These are phyloP conservation scores for Ajuga reptans DNA, from an alignment of 305 asterid species.

Conservation along the genomic window DNA sequence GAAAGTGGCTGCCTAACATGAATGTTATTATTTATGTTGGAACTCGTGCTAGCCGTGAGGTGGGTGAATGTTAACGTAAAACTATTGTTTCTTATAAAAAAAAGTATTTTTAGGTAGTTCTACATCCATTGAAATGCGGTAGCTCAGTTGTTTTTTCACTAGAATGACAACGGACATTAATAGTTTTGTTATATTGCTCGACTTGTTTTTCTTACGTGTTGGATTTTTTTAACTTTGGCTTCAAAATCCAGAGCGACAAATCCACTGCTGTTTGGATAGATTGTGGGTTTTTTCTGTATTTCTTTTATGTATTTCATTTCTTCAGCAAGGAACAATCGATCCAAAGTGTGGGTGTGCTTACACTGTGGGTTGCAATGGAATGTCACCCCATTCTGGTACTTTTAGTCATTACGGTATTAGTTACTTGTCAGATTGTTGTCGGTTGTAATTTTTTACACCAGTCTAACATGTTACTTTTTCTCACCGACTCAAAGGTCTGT, in stretches of 20 bases:
- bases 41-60: conserved; percentile 99
- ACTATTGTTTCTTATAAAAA: too few relatives aligned
- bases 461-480: background rate
- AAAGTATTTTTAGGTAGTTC: background rate
- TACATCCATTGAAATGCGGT: background rate
- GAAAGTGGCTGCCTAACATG: conserved; percentile 91
- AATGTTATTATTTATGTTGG: conserved; percentile 91
- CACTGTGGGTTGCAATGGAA: background rate
- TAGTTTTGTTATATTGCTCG: background rate
- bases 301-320: background rate
- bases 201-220: background rate
- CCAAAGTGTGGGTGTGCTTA: background rate
- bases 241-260: too few relatives aligned
- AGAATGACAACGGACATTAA: background rate
- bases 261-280: background rate
- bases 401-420: background rate
- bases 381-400: background rate
- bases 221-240: too few relatives aligned
- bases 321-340: background rate
- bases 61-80: too few relatives aligned
- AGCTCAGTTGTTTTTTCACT: background rate
- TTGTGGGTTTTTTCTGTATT: too few relatives aligned
- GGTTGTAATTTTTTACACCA: background rate
- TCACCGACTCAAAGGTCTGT: background rate
- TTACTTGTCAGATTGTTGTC: background rate